Evolutionary conservation across 73 alveolate species (phyloP).

Genomic region (Paramecium sonneborni): DNA sequence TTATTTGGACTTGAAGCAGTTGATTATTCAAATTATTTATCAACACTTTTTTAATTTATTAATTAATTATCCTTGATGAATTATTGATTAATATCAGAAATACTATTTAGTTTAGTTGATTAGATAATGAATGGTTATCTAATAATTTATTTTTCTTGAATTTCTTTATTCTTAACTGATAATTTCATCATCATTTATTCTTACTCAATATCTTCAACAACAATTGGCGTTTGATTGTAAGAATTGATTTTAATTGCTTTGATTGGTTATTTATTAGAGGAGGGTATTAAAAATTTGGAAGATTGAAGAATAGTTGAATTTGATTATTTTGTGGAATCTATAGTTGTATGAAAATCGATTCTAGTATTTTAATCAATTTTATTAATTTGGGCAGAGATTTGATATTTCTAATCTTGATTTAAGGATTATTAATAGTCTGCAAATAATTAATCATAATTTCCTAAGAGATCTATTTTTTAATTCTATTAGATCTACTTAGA

Average conservation of each 20-base stretch:
- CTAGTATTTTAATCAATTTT: neutral
- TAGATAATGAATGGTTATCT: neutral
- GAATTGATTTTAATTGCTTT: neutral
- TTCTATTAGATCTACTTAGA: neutral
- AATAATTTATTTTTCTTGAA: neutral
- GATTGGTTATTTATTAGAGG: neutral
- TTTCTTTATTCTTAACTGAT: neutral
- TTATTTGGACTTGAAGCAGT: neutral
- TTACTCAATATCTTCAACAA: neutral
- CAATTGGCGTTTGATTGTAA: neutral
- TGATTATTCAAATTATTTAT: neutral
- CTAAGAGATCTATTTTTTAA: neutral
- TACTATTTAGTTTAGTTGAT: neutral
- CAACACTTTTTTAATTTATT: neutral
- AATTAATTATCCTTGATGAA: neutral
- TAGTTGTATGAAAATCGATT: neutral
- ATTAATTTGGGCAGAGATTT: neutral
- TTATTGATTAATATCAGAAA: neutral
- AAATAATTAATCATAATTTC: constrained; percentile 1
- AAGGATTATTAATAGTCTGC: neutral
- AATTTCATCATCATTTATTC: neutral
- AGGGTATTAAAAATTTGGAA: neutral
- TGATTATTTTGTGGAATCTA: neutral
- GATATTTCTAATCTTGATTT: neutral
- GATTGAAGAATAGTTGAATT: neutral